Conservation (phyloP, 257 asterid genomes). For the Solanum clarkiae region DNA sequence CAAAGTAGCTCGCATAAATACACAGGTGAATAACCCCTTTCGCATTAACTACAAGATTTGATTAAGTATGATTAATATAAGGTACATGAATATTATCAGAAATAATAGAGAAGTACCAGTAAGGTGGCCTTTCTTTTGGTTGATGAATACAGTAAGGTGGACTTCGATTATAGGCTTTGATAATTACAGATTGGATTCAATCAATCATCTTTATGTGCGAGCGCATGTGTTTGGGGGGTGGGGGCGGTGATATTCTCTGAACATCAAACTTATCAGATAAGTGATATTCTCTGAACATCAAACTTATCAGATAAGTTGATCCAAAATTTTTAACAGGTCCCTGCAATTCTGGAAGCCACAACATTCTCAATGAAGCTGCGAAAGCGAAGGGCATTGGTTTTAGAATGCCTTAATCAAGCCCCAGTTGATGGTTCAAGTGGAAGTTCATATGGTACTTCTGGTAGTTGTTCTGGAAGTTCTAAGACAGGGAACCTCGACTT, state of each 20-base stretch:
- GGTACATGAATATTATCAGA: neutral
- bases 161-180: neutral
- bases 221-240: no score
- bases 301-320: neutral
- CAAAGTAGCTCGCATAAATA: conserved; percentile 85
- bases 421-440: conserved; percentile 93
- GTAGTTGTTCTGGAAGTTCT: conserved; percentile 65
- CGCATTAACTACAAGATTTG: neutral
- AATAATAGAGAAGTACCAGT: neutral
- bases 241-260: neutral
- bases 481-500: conserved; percentile 64
- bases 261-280: neutral
- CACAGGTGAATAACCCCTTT: conserved; percentile 42
- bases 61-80: neutral
- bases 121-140: neutral
- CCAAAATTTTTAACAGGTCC: conserved; percentile 40
- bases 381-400: conserved; percentile 45
- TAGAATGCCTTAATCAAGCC: conserved; percentile 93
- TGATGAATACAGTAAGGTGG: neutral
- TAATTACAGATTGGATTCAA: neutral
- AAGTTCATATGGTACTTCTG: conserved; percentile 57
- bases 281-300: no score
- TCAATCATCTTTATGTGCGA: neutral
- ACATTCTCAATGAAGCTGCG: conserved; percentile 82
- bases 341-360: conserved; percentile 61